Base-by-base conservation (phyloP, 108 stramenopile species). In the Fistulifera pelliculosa region DNA sequence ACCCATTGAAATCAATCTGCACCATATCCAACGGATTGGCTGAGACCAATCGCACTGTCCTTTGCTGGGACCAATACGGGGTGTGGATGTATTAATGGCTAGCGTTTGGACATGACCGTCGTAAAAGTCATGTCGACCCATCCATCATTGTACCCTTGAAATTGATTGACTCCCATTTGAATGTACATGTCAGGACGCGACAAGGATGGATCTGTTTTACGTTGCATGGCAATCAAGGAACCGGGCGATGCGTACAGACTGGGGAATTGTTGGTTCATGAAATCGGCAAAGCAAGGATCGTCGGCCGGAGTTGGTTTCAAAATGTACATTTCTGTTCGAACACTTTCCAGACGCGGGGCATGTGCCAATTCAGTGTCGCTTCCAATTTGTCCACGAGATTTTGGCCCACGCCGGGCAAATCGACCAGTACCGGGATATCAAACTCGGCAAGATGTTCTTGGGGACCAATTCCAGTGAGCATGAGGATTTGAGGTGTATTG, bases 401-500 rank as follows among this genome's bases (percentile, higher is more conserved):
- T 22, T 55, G 17, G 13, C 85, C 88, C 1, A 90, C 80, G 42
- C 60, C 47, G 7, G 74, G 74, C 15, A 54, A 41, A 45, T 70
- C 65, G 15, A 56, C 58, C 12, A 74, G 52, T 17, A 56, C 45
- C 25, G 64, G 48, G 35, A 79, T 58, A 26, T 52, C 54, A 35
- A 66, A 39, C 17, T 49, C 49, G 19, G 51, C 43, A 40, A 79
- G 44, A 24, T 67, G 50, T 6, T 58, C 62, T 8, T 41, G 19
- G 22, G 70, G 64, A n/a, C 82, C 80, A 42, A 90, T 66, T 16
- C 88, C 88, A 19, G 66, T 70, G 28, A 47, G 27, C 65, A 73
- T 67, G 2, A 90, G 64, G 41, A 90, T 58, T 62, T 90, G 84
- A 24, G 84, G 84, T 31, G 84, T 72, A 25, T 53, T 54, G 44